Percentiles rank a stretch among this genome's conserved stretches.
Conservation (phyloP, 495 filamentous ascomycete species). For the Xylaria telfairii region DNA sequence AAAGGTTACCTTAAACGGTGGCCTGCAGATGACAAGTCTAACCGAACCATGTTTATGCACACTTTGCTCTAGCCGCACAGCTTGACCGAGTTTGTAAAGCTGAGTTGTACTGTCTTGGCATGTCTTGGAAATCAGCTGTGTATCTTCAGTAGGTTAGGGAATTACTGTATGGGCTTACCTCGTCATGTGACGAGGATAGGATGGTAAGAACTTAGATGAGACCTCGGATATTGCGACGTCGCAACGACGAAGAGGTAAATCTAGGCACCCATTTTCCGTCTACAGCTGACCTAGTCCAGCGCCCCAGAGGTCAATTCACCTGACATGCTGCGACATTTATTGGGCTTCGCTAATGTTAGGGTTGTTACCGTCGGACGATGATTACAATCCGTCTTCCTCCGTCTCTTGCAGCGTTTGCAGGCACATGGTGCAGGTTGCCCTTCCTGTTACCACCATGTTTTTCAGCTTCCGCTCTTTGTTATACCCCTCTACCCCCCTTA, state of each 20-base stretch:
- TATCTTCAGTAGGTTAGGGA: too few species aligned
- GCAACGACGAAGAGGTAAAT: neutral
- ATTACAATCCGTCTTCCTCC: neutral
- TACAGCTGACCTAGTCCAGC: neutral
- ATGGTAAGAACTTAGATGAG: neutral
- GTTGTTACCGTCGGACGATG: neutral
- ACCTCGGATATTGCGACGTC: neutral
- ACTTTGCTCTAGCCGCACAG: neutral
- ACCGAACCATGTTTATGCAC: neutral
- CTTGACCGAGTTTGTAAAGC: too few species aligned
- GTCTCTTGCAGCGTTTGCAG: neutral
- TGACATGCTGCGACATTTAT: too few species aligned
- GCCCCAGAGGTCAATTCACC: neutral
- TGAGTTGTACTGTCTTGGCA: too few species aligned
- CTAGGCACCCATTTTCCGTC: neutral
- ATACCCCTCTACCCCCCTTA: neutral
- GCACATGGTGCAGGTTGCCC: neutral
- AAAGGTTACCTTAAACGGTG: neutral
- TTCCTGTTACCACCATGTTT: neutral
- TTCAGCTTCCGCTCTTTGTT: neutral
- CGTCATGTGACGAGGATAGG: neutral
- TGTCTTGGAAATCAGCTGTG: too few species aligned
- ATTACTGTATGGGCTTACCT: too few species aligned
- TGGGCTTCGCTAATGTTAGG: neutral
- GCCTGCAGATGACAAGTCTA: neutral